These are phyloP conservation scores for Kluyveromyces aestuarii DNA, from an alignment of 805 yeast genomes.

Conservation along the genomic window DNA sequence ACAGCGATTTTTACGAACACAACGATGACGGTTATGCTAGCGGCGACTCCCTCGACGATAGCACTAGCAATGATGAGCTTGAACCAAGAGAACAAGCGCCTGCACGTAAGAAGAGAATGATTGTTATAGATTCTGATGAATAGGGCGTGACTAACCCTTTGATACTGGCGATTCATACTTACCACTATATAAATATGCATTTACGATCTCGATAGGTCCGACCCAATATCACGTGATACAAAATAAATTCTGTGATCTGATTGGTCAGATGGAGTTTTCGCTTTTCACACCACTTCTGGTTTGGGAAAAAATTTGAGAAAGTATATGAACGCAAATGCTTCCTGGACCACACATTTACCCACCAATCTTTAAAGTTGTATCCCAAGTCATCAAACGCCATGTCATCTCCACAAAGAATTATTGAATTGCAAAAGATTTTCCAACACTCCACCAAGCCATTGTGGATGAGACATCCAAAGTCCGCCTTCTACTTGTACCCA, in stretches of 20 bases:
- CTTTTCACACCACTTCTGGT: not conserved
- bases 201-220: not conserved
- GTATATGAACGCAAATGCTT: not conserved
- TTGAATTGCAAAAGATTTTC: slow-evolving; percentile 50
- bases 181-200: not conserved
- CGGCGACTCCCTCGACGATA: slow-evolving; percentile 24
- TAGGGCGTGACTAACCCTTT: slow-evolving; percentile 10
- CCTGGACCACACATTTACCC: not conserved
- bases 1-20: slow-evolving; percentile 25
- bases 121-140: slow-evolving; percentile 22
- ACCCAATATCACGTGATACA: not conserved
- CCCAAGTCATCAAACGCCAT: not conserved
- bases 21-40: slow-evolving; percentile 25
- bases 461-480: slow-evolving; percentile 56
- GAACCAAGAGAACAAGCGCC: not conserved
- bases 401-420: slow-evolving; percentile 37
- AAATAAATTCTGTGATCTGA: not conserved
- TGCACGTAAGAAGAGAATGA: slow-evolving; percentile 14
- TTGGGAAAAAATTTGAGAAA: not conserved
- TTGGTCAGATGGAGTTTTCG: not conserved
- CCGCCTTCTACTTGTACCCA: slow-evolving; percentile 67
- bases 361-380: not conserved
- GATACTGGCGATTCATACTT: not conserved
- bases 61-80: slow-evolving; percentile 5
- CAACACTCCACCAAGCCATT: slow-evolving; percentile 50